Evolutionary conservation across 345 rosid species (phyloP).

Genomic region (Pistacia atlantica): DNA sequence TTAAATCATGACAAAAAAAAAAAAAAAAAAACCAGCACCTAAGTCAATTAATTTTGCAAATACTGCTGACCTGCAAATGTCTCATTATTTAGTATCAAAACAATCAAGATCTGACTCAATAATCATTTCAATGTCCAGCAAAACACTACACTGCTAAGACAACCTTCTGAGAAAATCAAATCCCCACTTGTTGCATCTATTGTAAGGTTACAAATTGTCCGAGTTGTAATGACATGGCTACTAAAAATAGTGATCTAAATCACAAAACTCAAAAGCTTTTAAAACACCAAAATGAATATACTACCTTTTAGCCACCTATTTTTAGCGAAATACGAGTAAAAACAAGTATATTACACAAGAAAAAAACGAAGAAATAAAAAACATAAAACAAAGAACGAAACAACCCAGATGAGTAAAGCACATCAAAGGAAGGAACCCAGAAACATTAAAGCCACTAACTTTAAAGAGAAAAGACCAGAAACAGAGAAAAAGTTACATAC

Average conservation of each 20-base stretch:
- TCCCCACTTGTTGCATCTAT: constrained; percentile 3
- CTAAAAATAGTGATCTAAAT: background rate
- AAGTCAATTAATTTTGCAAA: background rate
- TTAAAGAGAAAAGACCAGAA: constrained; percentile 3
- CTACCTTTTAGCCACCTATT: background rate
- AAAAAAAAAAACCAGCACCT: background rate
- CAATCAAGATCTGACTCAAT: background rate
- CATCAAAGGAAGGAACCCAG: constrained; percentile 6
- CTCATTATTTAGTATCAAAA: background rate
- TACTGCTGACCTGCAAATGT: background rate
- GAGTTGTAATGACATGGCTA: background rate
- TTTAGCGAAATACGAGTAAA: background rate
- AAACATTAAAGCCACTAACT: constrained; percentile 6
- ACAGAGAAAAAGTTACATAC: constrained; percentile 37
- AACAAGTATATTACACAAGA: background rate
- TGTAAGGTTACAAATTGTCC: background rate
- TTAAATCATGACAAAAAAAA: background rate
- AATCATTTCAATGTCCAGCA: background rate
- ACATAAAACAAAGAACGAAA: background rate
- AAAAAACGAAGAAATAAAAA: background rate
- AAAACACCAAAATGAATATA: background rate
- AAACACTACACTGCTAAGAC: background rate
- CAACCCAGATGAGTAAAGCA: background rate
- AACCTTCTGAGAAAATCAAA: background rate
- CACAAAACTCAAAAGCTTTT: background rate